These are phyloP conservation scores for Conoideocrella luteorostrata DNA, from an alignment of 2,329 filamentous ascomycete genomes.

Conservation along the genomic window DNA sequence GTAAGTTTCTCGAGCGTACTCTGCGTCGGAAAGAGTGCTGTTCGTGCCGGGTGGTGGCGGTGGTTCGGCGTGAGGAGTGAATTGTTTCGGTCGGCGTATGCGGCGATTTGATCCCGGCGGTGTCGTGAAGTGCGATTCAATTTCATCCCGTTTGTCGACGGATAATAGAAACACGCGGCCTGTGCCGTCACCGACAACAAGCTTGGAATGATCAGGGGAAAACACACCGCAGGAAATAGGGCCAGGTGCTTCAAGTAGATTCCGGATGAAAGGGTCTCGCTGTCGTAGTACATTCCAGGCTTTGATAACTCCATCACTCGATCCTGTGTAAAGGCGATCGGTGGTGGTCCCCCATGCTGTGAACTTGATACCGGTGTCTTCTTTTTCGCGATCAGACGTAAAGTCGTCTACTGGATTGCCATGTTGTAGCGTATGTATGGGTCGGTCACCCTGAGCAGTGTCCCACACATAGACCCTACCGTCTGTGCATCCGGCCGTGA, in stretches of 20 bases:
- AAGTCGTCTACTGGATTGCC: conserved; percentile 37
- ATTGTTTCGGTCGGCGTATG: conserved; percentile 38
- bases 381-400: conserved; percentile 40
- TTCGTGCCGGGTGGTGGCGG: conserved; percentile 28
- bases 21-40: conserved; percentile 14
- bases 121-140: conserved; percentile 26
- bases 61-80: conserved; percentile 46
- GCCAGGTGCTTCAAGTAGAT: conserved; percentile 47
- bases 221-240: conserved; percentile 54
- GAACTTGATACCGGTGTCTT: conserved; percentile 59
- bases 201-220: conserved; percentile 46
- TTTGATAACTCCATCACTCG: conserved; percentile 56
- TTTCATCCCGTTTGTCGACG: conserved; percentile 37
- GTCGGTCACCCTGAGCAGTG: conserved; percentile 46
- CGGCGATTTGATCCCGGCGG: conserved; percentile 28
- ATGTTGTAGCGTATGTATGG: conserved; percentile 50
- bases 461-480: conserved; percentile 60
- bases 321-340: conserved; percentile 57
- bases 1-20: conserved; percentile 21
- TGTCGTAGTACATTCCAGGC: conserved; percentile 53
- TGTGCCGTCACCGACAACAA: conserved; percentile 55
- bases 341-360: conserved; percentile 52
- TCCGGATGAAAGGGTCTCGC: conserved; percentile 40
- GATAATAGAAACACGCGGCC: conserved; percentile 53
- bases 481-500: conserved; percentile 57